Base-by-base conservation (phyloP, 768 basidiomycete genomes). In the Pleurotus giganteus region DNA sequence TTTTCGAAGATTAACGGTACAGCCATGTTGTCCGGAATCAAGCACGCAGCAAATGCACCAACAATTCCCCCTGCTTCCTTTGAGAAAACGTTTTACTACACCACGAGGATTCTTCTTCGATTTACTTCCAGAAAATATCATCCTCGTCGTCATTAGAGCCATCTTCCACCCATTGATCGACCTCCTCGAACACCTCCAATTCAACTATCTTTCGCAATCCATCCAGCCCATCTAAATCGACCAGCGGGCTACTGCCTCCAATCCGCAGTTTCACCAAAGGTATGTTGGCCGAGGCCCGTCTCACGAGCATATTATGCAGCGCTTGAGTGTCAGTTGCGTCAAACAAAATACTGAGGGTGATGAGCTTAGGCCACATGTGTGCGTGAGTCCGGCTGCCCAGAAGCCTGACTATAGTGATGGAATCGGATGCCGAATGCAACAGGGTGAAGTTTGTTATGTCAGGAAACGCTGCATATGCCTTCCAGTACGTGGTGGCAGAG, bases 1-100 rank as follows among this genome's bases (percentile, higher is more conserved):
- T 82, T 15, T 82, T 82, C 57, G 75, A 80, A 54, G 80, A 82
- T 64, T 82, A 62, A 55, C 37, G 47, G 37, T 42, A 54, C 13
- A 55, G 39, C 36, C 12, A 43, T 13, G 23, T 4, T n/a, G 21
- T 32, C 39, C 28, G 21, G 8, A 19, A 47, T 13, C 57, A 43
- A 3, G 41, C 54, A 28, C 53, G n/a, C n/a, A n/a, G n/a, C n/a
- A n/a, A n/a, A n/a, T n/a, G n/a, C n/a, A n/a, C n/a, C n/a, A n/a
- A n/a, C n/a, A n/a, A n/a, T n/a, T n/a, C n/a, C n/a, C n/a, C n/a
- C n/a, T n/a, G n/a, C n/a, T n/a, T n/a, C n/a, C n/a, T n/a, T n/a
- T n/a, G n/a, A n/a, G n/a, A n/a, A n/a, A n/a, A n/a, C n/a, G 15
- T 28, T 44, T 34, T 12, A 49, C 34, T 19, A 36, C 12, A 27